These are phyloP conservation scores for Trypanosoma avium DNA, from an alignment of 208 protist genomes.

Conservation along the genomic window DNA sequence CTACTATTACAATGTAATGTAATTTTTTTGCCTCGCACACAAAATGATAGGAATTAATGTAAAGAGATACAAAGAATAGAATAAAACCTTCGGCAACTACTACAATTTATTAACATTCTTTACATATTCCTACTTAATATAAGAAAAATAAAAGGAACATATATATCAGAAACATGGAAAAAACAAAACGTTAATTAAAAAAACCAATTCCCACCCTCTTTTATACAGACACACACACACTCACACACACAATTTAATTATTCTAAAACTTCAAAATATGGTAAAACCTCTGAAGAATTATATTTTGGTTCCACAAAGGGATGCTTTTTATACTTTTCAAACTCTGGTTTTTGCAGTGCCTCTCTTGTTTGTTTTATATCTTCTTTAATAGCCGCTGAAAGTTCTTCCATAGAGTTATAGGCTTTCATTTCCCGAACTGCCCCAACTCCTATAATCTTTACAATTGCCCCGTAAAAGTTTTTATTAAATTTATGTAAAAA, in stretches of 20 bases:
- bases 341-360: constrained; percentile 31
- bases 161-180: too few species aligned
- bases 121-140: too few species aligned
- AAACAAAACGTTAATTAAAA: constrained; percentile 5
- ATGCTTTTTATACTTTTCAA: constrained; percentile 28
- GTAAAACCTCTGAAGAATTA: background rate
- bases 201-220: too few species aligned
- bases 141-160: too few species aligned
- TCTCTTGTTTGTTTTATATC: constrained; percentile 48
- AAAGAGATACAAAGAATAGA: too few species aligned
- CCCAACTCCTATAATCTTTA: constrained; percentile 71
- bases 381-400: constrained; percentile 76
- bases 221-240: too few species aligned
- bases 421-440: constrained; percentile 53
- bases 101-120: too few species aligned
- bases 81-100: too few species aligned
- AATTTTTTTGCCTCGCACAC: too few species aligned
- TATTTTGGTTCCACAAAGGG: constrained; percentile 38
- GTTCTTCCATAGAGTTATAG: constrained; percentile 74
- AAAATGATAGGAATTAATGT: too few species aligned
- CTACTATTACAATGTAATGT: too few species aligned
- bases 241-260: too few species aligned
- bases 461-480: constrained; percentile 88
- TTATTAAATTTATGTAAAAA: constrained; percentile 81
- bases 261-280: constrained; percentile 10